Evolutionary conservation across 2,329 filamentous ascomycete species (phyloP), one percentile per base, ranked within the genome.

Genomic region (Phyllosticta capitalensis): DNA sequence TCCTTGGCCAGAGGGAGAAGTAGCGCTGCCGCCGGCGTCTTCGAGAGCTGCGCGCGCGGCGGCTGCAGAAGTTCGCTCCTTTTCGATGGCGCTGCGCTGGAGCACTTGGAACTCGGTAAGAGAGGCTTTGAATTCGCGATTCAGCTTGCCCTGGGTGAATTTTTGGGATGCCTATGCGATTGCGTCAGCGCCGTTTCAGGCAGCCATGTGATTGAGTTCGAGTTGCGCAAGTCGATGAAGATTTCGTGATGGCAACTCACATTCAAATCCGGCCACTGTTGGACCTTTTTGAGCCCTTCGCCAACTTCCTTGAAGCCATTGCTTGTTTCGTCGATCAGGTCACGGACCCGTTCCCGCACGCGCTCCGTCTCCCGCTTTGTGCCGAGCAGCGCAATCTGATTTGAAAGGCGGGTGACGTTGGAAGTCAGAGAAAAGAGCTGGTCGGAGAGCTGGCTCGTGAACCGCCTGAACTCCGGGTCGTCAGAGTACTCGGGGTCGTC

Each of bases 101-200:
- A 97, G 83, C 59, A 81, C 81, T 76, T 97, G 92, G 75, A 99
- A 99, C 67, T 96, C 92, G 66, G 87, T 84, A 61, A 97, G 83
- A 54, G 89, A 89, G 38, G 89, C 83, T 70, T 92, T 89, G 78
- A 97, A 96, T 72, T 97, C 92, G 69, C 90, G 89, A 63, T 90
- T 92, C 33, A 99, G 82, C 73, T 97, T 97, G 66, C 92, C 89
- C 69, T 96, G 92, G 21, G 91, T 94, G 78, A 95, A 97, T 75
- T 92, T 95, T 79, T 99, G 94, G 58, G 90, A 89, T 62, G 92
- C 90, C 90, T 96, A 62, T 38, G 51, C 51, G 53, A 12, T 56
- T 22, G 52, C 52, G 26, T 54, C 22, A 54, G 52, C 52, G 12
- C 30, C 22, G 9, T 38, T 30, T 21, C 53, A 19, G 20, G 26